These are phyloP conservation scores for Spongiforma sp. DNA, from an alignment of 1,284 basidiomycete genomes.

Conservation along the genomic window DNA sequence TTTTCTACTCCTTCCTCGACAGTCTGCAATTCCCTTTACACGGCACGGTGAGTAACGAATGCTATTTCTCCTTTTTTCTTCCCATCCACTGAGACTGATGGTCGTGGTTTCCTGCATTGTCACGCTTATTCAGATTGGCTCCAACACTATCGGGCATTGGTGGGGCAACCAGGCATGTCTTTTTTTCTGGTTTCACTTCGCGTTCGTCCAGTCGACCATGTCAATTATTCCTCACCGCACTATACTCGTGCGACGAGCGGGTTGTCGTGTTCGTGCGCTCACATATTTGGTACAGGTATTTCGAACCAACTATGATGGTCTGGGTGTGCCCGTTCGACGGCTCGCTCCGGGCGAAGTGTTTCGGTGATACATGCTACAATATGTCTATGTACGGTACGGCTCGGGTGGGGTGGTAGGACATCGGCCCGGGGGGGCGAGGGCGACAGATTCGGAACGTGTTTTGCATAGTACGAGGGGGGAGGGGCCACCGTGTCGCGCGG, in stretches of 20 bases:
- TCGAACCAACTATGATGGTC: conserved; percentile 40
- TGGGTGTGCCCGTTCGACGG: conserved; percentile 41
- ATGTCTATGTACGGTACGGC: too few relatives aligned
- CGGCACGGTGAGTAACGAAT: conserved; percentile 20
- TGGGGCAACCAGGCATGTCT: conserved; percentile 51
- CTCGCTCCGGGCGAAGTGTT: conserved; percentile 44
- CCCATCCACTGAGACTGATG: too few relatives aligned
- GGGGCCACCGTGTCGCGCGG: too few relatives aligned
- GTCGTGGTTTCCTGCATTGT: not conserved
- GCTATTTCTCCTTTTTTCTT: not conserved
- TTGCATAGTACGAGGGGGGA: too few relatives aligned
- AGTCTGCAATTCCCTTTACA: conserved; percentile 36
- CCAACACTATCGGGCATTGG: conserved; percentile 47
- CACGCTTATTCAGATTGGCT: conserved; percentile 44
- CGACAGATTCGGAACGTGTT: too few relatives aligned
- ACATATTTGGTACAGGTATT: conserved; percentile 24
- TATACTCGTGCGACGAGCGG: too few relatives aligned
- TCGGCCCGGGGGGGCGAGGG: too few relatives aligned
- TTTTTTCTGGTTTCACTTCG: too few relatives aligned
- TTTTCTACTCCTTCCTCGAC: not conserved
- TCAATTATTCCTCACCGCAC: not conserved
- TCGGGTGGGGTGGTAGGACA: too few relatives aligned
- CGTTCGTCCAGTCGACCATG: not conserved
- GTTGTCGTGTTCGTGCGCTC: not conserved
- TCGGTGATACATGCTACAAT: too few relatives aligned